Conservation (phyloP, 2,329 filamentous ascomycete species). For the Calonectria pteridis region DNA sequence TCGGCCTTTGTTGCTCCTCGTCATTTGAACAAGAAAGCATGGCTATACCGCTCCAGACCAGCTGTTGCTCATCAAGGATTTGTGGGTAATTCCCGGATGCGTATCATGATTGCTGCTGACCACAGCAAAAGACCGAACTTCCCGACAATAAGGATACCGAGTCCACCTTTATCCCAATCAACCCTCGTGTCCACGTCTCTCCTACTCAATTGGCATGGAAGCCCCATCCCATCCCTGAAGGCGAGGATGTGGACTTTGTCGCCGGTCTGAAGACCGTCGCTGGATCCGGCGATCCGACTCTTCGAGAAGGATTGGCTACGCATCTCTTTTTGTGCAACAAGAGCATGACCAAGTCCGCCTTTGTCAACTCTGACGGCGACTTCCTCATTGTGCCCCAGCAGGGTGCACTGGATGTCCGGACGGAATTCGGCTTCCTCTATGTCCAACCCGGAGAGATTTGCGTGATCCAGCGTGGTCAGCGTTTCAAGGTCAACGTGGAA, state of each 20-base stretch:
- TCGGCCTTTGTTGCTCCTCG: constrained; percentile 46
- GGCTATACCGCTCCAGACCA: constrained; percentile 42
- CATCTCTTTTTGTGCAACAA: constrained; percentile 61
- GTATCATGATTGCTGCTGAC: background rate
- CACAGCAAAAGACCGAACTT: background rate
- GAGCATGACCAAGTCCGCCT: constrained; percentile 60
- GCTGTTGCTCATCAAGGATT: constrained; percentile 45
- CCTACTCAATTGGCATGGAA: constrained; percentile 35
- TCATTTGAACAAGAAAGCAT: constrained; percentile 44
- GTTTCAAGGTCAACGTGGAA: constrained; percentile 54
- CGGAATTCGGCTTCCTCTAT: constrained; percentile 73
- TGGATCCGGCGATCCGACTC: constrained; percentile 61
- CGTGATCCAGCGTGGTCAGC: constrained; percentile 75
- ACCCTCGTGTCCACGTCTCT: constrained; percentile 32
- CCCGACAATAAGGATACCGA: constrained; percentile 24
- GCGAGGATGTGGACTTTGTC: constrained; percentile 56
- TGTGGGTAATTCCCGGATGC: constrained; percentile 2
- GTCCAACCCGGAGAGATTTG: constrained; percentile 77
- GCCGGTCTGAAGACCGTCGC: constrained; percentile 61
- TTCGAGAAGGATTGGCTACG: constrained; percentile 60
- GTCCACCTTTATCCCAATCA: constrained; percentile 30
- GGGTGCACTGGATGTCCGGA: constrained; percentile 75
- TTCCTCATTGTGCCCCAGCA: constrained; percentile 75
- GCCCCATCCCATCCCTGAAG: constrained; percentile 21
- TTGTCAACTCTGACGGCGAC: constrained; percentile 73